Evolutionary conservation across 768 basidiomycete genomes (phyloP), one percentile per base, ranked within the genome.

Genomic region (Cystofilobasidium capitatum): DNA sequence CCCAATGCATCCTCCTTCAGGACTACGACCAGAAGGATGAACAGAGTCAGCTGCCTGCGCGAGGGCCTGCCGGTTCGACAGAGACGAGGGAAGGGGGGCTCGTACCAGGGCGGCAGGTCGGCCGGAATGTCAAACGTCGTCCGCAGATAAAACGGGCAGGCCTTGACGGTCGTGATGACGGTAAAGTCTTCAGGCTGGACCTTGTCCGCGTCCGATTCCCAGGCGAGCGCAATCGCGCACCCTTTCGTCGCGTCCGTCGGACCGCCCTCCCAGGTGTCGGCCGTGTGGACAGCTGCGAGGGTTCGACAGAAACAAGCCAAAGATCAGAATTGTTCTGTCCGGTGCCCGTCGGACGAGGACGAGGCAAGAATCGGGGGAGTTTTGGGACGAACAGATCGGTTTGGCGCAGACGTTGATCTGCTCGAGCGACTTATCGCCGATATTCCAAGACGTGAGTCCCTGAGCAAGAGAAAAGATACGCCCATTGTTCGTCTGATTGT

Each of bases 191-290:
- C 58, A 20, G 58, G 58, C 58, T 33, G 26, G 24, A 42, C 24
- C 58, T 59, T 59, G 36, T 59, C 36, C 10, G 36, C 33, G 58
- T 59, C 58, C 1, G 58, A 59, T 35, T 59, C 16, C n/a, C 40
- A 59, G 6, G 35, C 58, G 20, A 59, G 36, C 7, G 58, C 58
- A 3, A 59, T 14, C 3, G 58, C 58, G 35, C 58, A 59, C 13
- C 58, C 58, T 35, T 42, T 59, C 7, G 58, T 59, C 36, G 5
- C 36, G n/a, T 59, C 36, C 26, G 58, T 59, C 58, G 58, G 58
- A 16, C 36, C 36, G 36, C 58, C 58, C 8, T 7, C 40, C 40
- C 36, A 42, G 4, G 58, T 42, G 17, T 59, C 58, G 58, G 58
- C 36, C 12, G 36, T 59, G 35, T 59, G 58, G 7, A 59, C 36